Base-by-base conservation (phyloP, 2,329 filamentous ascomycete genomes). In the Metarhizium anisopliae region DNA sequence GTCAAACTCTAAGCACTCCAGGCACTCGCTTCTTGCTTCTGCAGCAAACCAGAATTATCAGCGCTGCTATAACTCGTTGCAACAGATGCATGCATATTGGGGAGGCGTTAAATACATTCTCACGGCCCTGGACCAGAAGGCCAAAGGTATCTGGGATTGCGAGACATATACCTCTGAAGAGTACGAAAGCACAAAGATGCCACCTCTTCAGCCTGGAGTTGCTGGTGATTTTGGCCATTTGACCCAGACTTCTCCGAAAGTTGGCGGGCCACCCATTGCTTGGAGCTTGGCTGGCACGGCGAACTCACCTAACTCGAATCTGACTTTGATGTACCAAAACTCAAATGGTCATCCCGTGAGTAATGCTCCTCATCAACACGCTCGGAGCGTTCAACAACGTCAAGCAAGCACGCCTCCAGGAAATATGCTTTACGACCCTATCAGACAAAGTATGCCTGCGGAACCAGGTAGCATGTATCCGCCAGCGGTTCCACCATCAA, bases 281-380 rank as follows among this genome's bases (percentile, higher is more conserved):
- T 95, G 89, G 87, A 91, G 89, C 7, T 73, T 95, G n/a, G 90
- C 90, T 0, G 90, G 90, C 14, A 93, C 87, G 1, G 91, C 89
- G 55, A 90, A 95, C 64, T 94, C 89, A 3, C 87, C 89, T 1
- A 91, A 85, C 59, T 90, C 90, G 0, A 94, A 89, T 65, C 74
- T 95, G 4, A 92, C 90, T 1, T 80, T 93, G 55, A 82, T 95
- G 66, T 95, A 90, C 66, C 85, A 89, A 58, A 84, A 81, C 62
- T 36, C 54, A 25, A 59, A 58, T 30, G 54, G 52, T 18, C 53
- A 47, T 47, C 52, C 52, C 38, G 32, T 55, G 55, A 55, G 42
- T 20, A 29, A 47, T 43, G n/a, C 50, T 32, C 6, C 60, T 52
- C 52, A 53, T 38, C 52, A 54, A 18, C 53, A 53, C 50, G 52